Base-by-base conservation (phyloP, 495 filamentous ascomycete species). In the Tuber umbilicatum region DNA sequence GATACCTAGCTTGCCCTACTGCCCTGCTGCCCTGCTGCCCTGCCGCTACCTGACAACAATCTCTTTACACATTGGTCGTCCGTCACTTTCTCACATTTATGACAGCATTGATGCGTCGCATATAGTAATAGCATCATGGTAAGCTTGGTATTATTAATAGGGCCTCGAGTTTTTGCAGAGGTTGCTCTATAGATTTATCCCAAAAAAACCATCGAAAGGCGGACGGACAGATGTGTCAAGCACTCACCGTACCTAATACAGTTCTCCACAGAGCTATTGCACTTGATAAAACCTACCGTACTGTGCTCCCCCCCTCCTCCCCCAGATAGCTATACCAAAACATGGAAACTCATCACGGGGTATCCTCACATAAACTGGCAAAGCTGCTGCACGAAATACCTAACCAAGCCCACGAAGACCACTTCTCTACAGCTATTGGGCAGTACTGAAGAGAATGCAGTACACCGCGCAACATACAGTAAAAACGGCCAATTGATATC, bases 61-160 rank as follows among this genome's bases (percentile, higher is more conserved):
- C 55, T 35, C 35, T 64, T 64, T 64, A 64, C 35, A 35, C 27
- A 35, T 35, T 64, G 55, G 27, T 16, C 55, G 27, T 35, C 55
- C 55, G 55, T 64, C 55, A 64, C 27, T 14, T 35, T 35, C 55
- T 35, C 55, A 27, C 55, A 64, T 35, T 35, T 64, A 64, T 64
- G 55, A 64, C 55, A 64, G 55, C 55, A 64, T 64, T 31, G 27
- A 64, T 64, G 55, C 55, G 55, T 64, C 55, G 55, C 55, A 35
- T 64, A 35, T 5, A 64, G 31, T 35, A 64, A 64, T 64, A 27
- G 14, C 55, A 31, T 64, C 55, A 64, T 35, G 55, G 31, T 64
- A 64, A 64, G 35, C 27, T 64, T 16, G 31, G 55, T 31, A 27
- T 16, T 19, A 14, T 27, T 16, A 27, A 35, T 16, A 17, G 12